These are phyloP conservation scores for Tolypocladium tropicale DNA, from an alignment of 2,329 filamentous ascomycete genomes.

Conservation along the genomic window DNA sequence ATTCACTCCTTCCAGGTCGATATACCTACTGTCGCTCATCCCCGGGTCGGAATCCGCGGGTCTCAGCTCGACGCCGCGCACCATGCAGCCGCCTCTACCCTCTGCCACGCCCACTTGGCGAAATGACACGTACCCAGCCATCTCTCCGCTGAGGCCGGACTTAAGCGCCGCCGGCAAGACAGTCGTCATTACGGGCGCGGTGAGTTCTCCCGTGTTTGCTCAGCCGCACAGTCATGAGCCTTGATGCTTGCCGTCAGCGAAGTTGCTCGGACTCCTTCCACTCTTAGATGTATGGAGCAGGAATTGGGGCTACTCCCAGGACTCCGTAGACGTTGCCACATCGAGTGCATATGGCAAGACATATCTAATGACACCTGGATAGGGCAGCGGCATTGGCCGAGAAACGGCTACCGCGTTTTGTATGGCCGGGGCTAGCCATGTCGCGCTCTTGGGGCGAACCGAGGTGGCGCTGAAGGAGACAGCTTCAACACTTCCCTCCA, in stretches of 20 bases:
- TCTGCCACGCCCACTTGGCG: neutral
- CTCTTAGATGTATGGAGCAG: too few relatives aligned
- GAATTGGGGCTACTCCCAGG: too few relatives aligned
- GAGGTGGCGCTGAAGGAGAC: neutral
- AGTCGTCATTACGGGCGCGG: neutral
- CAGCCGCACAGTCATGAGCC: neutral
- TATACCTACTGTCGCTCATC: neutral
- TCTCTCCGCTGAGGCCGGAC: neutral
- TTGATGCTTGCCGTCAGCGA: neutral
- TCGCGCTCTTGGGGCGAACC: neutral
- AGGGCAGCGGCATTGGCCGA: neutral
- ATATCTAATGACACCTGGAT: too few relatives aligned
- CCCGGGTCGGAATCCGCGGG: neutral
- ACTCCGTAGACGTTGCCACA: too few relatives aligned
- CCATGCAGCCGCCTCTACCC: neutral
- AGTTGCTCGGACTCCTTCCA: too few relatives aligned
- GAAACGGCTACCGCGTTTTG: neutral
- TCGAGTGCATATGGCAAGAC: too few relatives aligned
- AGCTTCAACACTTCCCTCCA: neutral
- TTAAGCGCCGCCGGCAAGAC: neutral
- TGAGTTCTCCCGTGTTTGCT: neutral
- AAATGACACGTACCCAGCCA: neutral
- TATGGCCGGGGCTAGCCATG: neutral
- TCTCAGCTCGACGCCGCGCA: neutral
- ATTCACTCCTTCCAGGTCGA: neutral